phyloP scores from a whole-genome alignment of 1,284 basidiomycete species.

The Tylopilus sp. region DNA sequence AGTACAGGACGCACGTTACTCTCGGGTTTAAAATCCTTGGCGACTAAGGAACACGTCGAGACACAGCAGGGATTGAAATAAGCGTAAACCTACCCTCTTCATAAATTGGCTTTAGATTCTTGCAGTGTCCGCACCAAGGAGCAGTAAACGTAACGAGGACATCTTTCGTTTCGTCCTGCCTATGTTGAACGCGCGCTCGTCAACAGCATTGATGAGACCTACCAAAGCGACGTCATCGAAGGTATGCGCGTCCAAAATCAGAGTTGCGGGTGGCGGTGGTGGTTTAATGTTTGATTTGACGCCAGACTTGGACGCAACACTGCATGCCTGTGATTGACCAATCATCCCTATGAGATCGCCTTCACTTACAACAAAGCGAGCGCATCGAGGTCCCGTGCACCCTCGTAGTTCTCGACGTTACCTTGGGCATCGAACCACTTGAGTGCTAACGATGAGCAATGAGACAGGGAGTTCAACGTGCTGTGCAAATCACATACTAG shows the following conservation, averaged over 20 bases:
- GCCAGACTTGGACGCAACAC: slow-evolving; percentile 73
- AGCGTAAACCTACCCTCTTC: slow-evolving; percentile 53
- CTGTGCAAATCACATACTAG: slow-evolving; percentile 56
- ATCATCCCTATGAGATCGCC: neutral
- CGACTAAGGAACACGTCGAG: slow-evolving; percentile 47
- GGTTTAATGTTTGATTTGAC: slow-evolving; percentile 85
- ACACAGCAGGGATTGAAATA: neutral
- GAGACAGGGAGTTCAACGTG: neutral
- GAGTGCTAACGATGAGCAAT: slow-evolving; percentile 55
- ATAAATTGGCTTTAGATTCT: slow-evolving; percentile 83
- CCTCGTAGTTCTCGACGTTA: slow-evolving; percentile 71
- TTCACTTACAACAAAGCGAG: slow-evolving; percentile 70
- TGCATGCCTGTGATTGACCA: slow-evolving; percentile 31
- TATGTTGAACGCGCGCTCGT: slow-evolving; percentile 3
- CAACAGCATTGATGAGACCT: slow-evolving; percentile 22
- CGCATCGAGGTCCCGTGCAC: slow-evolving; percentile 79
- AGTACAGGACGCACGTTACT: slow-evolving; percentile 51
- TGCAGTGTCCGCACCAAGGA: slow-evolving; percentile 89
- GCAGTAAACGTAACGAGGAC: slow-evolving; percentile 92
- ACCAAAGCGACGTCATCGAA: slow-evolving; percentile 79
- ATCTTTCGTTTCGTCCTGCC: slow-evolving; percentile 72
- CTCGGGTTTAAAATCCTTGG: slow-evolving; percentile 77
- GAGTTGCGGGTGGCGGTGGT: slow-evolving; percentile 74
- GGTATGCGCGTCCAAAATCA: slow-evolving; percentile 67
- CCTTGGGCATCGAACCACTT: slow-evolving; percentile 84